Conservation (phyloP, 495 filamentous ascomycete genomes). For the Hypoxylon perforatum region DNA sequence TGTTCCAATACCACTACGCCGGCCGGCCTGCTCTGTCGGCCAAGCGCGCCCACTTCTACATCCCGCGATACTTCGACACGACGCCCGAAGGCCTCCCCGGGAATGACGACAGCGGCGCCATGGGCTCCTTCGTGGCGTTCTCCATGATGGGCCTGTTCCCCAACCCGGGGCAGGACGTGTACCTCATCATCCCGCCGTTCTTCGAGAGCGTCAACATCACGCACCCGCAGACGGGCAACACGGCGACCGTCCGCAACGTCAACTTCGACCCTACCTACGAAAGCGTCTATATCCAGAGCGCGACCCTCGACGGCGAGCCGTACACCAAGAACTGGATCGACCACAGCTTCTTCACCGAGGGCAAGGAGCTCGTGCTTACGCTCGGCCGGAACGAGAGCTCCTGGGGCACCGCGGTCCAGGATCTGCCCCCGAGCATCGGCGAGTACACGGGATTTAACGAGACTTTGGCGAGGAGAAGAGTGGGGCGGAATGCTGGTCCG, state of each 20-base stretch:
- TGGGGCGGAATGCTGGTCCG: constrained; percentile 10
- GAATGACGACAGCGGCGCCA: constrained; percentile 78
- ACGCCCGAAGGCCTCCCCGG: constrained; percentile 72
- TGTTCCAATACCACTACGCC: constrained; percentile 78
- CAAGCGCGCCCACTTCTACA: constrained; percentile 70
- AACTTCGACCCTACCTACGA: constrained; percentile 73
- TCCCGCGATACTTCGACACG: constrained; percentile 72
- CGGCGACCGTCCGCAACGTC: constrained; percentile 66
- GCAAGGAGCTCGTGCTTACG: constrained; percentile 73
- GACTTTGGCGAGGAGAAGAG: constrained; percentile 22
- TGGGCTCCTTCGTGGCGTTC: constrained; percentile 76
- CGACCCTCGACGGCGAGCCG: constrained; percentile 70
- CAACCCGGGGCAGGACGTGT: constrained; percentile 78
- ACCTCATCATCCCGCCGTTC: constrained; percentile 74
- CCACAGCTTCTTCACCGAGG: constrained; percentile 79
- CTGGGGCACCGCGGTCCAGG: constrained; percentile 73
- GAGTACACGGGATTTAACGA: constrained; percentile 49
- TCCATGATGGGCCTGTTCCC: constrained; percentile 81
- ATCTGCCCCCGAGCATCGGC: constrained; percentile 70
- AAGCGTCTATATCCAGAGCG: constrained; percentile 75
- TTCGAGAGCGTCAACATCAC: constrained; percentile 74
- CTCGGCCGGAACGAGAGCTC: constrained; percentile 72
- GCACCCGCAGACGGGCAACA: constrained; percentile 69
- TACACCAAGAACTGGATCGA: constrained; percentile 79
- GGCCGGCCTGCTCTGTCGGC: constrained; percentile 73